Evolutionary conservation across 2,329 filamentous ascomycete species (phyloP).

Genomic region (Fusarium sublunatum): DNA sequence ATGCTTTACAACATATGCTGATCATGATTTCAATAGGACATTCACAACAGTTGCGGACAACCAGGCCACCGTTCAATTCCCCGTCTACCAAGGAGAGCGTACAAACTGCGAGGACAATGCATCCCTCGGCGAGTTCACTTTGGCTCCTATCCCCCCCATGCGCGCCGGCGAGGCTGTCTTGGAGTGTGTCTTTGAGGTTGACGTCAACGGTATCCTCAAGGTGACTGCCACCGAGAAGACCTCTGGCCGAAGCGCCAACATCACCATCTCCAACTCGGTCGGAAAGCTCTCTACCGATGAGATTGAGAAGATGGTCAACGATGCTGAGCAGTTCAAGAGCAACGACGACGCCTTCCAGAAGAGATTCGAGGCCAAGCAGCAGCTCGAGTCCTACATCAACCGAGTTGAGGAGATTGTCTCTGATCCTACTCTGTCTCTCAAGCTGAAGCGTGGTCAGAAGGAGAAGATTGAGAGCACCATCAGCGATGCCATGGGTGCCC

Average conservation of each 20-base stretch:
- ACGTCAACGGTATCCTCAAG: conserved; percentile 99
- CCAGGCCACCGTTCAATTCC: conserved; percentile 76
- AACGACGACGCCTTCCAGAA: conserved; percentile 99
- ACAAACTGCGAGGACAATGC: conserved; percentile 99
- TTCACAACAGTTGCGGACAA: conserved; percentile 87
- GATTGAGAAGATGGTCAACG: conserved; percentile 98
- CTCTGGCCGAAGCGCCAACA: conserved; percentile 97
- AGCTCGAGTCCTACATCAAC: conserved; percentile 98
- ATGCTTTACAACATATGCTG: conserved; percentile 1
- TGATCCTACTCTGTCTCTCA: conserved; percentile 93
- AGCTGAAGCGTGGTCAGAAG: conserved; percentile 99
- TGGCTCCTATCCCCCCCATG: conserved; percentile 89
- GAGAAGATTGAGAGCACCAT: conserved; percentile 99
- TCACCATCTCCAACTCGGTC: conserved; percentile 99
- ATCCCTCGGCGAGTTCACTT: conserved; percentile 94
- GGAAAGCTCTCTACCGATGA: conserved; percentile 94
- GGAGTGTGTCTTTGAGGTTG: conserved; percentile 98
- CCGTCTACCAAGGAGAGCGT: conserved; percentile 94
- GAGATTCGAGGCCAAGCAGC: conserved; percentile 98
- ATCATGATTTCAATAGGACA: conserved; percentile 56
- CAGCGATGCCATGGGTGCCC: conserved; percentile 95
- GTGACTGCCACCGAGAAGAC: conserved; percentile 99
- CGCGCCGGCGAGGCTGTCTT: conserved; percentile 95
- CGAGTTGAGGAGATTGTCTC: conserved; percentile 99
- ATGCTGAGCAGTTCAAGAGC: conserved; percentile 98